Evolutionary conservation across 768 basidiomycete species (phyloP).

Genomic region (Boletus tylopilopsis): DNA sequence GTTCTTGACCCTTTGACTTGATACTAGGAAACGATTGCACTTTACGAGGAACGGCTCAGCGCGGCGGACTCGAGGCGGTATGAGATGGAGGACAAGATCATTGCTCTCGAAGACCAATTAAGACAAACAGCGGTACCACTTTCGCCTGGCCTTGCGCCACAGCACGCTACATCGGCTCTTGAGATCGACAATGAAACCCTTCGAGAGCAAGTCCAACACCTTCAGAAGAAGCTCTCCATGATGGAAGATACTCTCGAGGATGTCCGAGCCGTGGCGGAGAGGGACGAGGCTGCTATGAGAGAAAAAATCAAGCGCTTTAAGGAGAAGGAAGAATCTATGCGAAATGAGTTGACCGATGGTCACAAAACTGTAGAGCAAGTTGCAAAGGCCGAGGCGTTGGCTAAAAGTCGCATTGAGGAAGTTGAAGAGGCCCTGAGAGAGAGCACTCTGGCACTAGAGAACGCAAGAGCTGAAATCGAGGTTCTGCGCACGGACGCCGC

Average conservation of each 20-base stretch:
- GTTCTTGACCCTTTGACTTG: conserved; percentile 1
- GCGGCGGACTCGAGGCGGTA: conserved; percentile 67
- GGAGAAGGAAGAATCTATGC: conserved; percentile 68
- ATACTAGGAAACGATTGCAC: conserved; percentile 87
- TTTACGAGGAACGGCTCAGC: conserved; percentile 88
- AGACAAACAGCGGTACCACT: conserved; percentile 28
- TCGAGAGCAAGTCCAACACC: conserved; percentile 83
- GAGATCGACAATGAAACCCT: conserved; percentile 95
- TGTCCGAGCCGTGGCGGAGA: conserved; percentile 60
- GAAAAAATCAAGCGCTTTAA: conserved; percentile 65
- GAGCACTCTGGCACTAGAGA: conserved; percentile 82
- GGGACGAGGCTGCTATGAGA: conserved; percentile 62
- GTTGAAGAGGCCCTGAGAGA: conserved; percentile 88
- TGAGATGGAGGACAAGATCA: conserved; percentile 68
- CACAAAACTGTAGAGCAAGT: conserved; percentile 64
- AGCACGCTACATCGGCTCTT: conserved; percentile 60
- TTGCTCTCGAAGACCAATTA: conserved; percentile 52
- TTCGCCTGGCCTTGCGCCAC: conserved; percentile 34
- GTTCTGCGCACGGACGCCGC: conserved; percentile 64
- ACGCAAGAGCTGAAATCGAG: conserved; percentile 89
- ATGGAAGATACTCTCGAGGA: conserved; percentile 90
- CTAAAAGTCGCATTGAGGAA: conserved; percentile 71
- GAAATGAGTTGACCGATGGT: conserved; percentile 65
- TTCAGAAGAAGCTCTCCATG: conserved; percentile 68
- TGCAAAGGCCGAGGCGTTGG: conserved; percentile 54